Conservation (phyloP, 257 asterid species). For the Solanum appendiculatum region DNA sequence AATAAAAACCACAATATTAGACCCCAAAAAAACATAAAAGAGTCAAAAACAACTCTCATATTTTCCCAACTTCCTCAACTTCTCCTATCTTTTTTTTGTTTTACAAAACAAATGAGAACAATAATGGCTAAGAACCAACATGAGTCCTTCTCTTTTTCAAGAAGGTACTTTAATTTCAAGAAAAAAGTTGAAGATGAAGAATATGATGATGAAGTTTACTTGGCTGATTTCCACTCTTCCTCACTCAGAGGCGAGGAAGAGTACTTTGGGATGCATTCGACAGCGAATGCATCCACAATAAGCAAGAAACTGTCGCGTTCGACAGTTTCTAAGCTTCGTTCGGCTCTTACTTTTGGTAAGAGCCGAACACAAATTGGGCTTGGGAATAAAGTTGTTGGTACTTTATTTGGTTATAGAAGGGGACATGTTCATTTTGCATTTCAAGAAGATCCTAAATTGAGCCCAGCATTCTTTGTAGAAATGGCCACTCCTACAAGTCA, state of each 20-base stretch:
- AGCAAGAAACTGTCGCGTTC: slow-evolving; percentile 31
- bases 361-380: slow-evolving; percentile 32
- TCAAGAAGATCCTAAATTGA: slow-evolving; percentile 52
- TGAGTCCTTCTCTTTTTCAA: slow-evolving; percentile 81
- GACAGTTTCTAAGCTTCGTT: slow-evolving; percentile 37
- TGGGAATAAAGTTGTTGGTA: slow-evolving; percentile 56
- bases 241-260: slow-evolving; percentile 15
- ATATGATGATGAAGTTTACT: slow-evolving; percentile 47
- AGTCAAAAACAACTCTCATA: background rate
- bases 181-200: slow-evolving; percentile 47
- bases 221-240: slow-evolving; percentile 24
- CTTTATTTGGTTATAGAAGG: slow-evolving; percentile 74
- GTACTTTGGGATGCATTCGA: slow-evolving; percentile 9
- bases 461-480: slow-evolving; percentile 62
- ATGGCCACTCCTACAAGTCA: slow-evolving; percentile 65
- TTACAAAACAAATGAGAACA: slow-evolving; percentile 36
- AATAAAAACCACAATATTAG: background rate
- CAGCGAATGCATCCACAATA: slow-evolving; percentile 15
- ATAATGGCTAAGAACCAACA: slow-evolving; percentile 50
- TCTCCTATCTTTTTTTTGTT: background rate
- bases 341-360: slow-evolving; percentile 30
- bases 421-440: slow-evolving; percentile 78
- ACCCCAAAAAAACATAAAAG: background rate
- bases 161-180: slow-evolving; percentile 63
- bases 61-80: background rate